Conservation (phyloP, 2,329 filamentous ascomycete genomes). For the Colletotrichum sp. region DNA sequence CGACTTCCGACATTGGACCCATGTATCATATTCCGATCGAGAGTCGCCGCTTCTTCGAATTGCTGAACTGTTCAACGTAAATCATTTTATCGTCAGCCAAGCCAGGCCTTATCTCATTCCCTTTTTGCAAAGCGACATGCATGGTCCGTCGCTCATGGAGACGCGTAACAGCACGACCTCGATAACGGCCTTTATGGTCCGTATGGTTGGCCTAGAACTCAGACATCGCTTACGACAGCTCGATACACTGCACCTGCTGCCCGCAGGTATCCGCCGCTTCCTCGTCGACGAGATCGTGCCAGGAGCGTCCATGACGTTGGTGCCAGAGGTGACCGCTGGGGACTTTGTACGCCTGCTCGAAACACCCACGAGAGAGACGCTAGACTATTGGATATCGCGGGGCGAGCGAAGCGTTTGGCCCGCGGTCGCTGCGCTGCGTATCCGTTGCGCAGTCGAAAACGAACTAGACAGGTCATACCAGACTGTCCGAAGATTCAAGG, state of each 20-base stretch:
- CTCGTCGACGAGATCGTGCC: conserved; percentile 84
- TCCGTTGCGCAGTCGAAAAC: conserved; percentile 84
- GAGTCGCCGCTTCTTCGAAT: conserved; percentile 72
- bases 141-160: conserved; percentile 70
- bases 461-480: conserved; percentile 89
- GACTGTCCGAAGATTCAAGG: conserved; percentile 69
- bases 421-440: conserved; percentile 79
- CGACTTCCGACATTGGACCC: conserved; percentile 72
- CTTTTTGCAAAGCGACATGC: conserved; percentile 81
- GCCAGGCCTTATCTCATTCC: conserved; percentile 89
- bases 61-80: conserved; percentile 87
- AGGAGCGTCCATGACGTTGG: conserved; percentile 78
- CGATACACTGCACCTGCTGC: conserved; percentile 77
- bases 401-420: conserved; percentile 94
- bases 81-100: conserved; percentile 94
- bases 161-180: conserved; percentile 63
- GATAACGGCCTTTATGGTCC: conserved; percentile 62
- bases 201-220: conserved; percentile 77
- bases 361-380: conserved; percentile 74
- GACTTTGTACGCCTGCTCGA: conserved; percentile 85
- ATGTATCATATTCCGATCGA: conserved; percentile 68
- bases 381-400: conserved; percentile 84
- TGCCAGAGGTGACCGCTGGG: conserved; percentile 74
- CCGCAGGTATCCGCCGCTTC: conserved; percentile 73
- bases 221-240: conserved; percentile 83